These are phyloP conservation scores for Tylopilus plumbeoviolaceoides DNA, from an alignment of 768 basidiomycete genomes.

Conservation along the genomic window DNA sequence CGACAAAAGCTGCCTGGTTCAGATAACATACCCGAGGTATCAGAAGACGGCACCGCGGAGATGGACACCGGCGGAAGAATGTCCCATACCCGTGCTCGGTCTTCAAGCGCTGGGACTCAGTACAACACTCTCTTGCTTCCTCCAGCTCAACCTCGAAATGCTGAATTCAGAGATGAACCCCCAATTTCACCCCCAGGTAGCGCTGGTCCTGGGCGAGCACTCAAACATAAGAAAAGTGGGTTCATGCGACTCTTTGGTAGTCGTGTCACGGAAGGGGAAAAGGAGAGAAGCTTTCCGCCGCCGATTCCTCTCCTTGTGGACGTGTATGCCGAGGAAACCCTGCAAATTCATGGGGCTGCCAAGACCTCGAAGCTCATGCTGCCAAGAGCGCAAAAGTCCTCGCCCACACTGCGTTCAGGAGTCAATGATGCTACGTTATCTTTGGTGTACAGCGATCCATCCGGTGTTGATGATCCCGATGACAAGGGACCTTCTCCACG, in stretches of 20 bases:
- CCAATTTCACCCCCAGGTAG: slow-evolving; percentile 10
- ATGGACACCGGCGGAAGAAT: slow-evolving; percentile 20
- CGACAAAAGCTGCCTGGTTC: slow-evolving; percentile 25
- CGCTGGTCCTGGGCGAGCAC: slow-evolving; percentile 36
- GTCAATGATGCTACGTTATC: slow-evolving; percentile 16
- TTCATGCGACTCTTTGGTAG: slow-evolving; percentile 76
- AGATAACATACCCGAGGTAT: slow-evolving; percentile 26
- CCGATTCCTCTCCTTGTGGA: slow-evolving; percentile 54
- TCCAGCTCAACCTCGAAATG: slow-evolving; percentile 34
- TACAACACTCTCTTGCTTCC: slow-evolving; percentile 38
- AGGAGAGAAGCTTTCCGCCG: slow-evolving; percentile 42
- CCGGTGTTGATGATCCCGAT: slow-evolving; percentile 13
- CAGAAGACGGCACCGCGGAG: slow-evolving; percentile 21
- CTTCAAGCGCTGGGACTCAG: slow-evolving; percentile 57
- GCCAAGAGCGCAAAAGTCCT: slow-evolving; percentile 39
- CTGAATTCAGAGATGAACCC: slow-evolving; percentile 44
- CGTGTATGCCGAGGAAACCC: slow-evolving; percentile 27
- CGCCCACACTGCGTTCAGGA: slow-evolving; percentile 28
- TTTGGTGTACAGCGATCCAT: slow-evolving; percentile 3
- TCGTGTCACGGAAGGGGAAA: slow-evolving; percentile 31
- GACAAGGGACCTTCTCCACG: slow-evolving; percentile 22
- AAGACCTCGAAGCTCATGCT: slow-evolving; percentile 29
- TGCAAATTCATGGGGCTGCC: slow-evolving; percentile 18
- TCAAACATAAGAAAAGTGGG: slow-evolving; percentile 78
- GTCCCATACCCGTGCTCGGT: slow-evolving; percentile 46